Conservation (phyloP, 2,329 filamentous ascomycete species). For the Xylariaceae sp. region DNA sequence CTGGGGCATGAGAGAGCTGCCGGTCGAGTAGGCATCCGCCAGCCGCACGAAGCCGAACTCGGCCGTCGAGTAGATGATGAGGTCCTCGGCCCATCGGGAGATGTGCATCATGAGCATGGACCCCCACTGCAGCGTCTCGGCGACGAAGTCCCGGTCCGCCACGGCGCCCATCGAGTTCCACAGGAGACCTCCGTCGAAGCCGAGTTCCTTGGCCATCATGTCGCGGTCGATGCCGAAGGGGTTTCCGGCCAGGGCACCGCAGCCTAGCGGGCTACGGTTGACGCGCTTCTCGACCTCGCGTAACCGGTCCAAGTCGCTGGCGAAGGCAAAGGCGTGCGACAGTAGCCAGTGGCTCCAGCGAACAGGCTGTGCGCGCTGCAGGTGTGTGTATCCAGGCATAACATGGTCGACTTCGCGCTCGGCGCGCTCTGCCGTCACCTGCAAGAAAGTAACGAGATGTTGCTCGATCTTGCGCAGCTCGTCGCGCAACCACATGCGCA, state of each 20-base stretch:
- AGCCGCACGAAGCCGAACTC: constrained; percentile 65
- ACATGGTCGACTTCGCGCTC: constrained; percentile 62
- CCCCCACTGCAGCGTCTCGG: constrained; percentile 77
- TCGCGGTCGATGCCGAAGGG: constrained; percentile 68
- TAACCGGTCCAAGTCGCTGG: constrained; percentile 34
- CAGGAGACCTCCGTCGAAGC: constrained; percentile 59
- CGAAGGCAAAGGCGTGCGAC: constrained; percentile 61
- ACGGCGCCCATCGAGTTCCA: constrained; percentile 71
- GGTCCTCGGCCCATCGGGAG: constrained; percentile 74
- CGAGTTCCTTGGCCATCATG: constrained; percentile 66
- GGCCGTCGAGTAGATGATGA: constrained; percentile 73
- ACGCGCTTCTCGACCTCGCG: constrained; percentile 61
- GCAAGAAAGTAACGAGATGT: constrained; percentile 63
- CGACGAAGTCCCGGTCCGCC: constrained; percentile 74
- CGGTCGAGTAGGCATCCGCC: constrained; percentile 75
- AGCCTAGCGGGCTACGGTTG: constrained; percentile 60
- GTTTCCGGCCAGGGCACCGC: constrained; percentile 69
- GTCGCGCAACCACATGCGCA: constrained; percentile 82
- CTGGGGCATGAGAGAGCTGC: constrained; percentile 72
- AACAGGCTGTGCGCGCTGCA: constrained; percentile 68
- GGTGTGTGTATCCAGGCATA: constrained; percentile 74
- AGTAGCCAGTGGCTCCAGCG: constrained; percentile 72
- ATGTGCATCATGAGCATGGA: constrained; percentile 74
- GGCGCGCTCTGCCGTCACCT: constrained; percentile 61
- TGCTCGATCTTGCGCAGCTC: constrained; percentile 64